phyloP scores from a whole-genome alignment of 257 asterid species.

The Solanum megistacrolobum region DNA sequence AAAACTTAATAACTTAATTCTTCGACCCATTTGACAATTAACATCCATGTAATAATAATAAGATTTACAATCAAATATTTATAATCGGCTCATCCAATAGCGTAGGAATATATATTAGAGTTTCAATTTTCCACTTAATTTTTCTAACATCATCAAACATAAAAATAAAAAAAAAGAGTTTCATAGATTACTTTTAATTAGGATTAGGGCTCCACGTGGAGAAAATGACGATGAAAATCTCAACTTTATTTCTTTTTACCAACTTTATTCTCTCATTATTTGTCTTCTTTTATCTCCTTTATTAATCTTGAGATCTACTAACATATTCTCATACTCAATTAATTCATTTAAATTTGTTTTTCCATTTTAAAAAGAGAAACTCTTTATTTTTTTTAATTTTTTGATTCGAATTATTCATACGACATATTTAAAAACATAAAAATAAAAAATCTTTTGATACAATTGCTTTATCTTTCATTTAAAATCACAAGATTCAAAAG shows the following conservation, averaged over 20 bases:
- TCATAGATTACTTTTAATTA: neutral
- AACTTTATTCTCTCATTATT: neutral
- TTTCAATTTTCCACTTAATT: neutral
- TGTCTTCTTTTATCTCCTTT: neutral
- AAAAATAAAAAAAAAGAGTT: neutral
- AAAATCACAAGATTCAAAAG: too few relatives aligned
- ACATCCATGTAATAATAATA: neutral
- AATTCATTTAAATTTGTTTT: neutral
- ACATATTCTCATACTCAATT: neutral
- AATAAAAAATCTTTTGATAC: too few relatives aligned
- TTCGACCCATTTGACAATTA: neutral
- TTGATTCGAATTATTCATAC: too few relatives aligned
- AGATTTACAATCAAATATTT: neutral
- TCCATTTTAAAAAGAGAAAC: neutral
- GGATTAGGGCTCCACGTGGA: neutral
- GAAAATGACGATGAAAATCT: neutral
- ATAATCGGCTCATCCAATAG: neutral
- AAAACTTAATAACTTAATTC: neutral
- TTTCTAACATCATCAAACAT: neutral
- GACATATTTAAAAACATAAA: too few relatives aligned
- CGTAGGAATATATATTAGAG: neutral
- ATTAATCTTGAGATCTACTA: neutral
- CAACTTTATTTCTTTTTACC: neutral
- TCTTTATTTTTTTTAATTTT: too few relatives aligned
- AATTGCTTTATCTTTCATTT: too few relatives aligned